Evolutionary conservation across 331 rosid species (phyloP).

Genomic region (Malus hybrid): DNA sequence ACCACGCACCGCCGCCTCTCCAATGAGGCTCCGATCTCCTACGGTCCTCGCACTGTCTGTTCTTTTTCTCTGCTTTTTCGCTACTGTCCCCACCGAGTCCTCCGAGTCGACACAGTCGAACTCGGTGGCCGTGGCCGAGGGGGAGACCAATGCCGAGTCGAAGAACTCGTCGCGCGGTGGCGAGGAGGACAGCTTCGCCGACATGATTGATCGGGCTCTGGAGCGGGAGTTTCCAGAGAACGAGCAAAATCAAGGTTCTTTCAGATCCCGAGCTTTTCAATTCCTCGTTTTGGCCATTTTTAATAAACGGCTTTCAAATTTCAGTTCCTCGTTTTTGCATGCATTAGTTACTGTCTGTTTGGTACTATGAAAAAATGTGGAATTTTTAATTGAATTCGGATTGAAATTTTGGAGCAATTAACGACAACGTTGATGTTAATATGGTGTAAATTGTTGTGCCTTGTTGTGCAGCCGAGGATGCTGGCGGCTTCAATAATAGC

Average conservation of each 20-base stretch:
- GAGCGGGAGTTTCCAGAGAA: slow-evolving; percentile 82
- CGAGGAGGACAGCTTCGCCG: slow-evolving; percentile 75
- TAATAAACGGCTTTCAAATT: background rate
- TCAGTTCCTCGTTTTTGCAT: slow-evolving; percentile 4
- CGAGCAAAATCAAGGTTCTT: slow-evolving; percentile 69
- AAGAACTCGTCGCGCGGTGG: slow-evolving; percentile 49
- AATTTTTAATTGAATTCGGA: background rate
- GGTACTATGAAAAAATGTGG: background rate
- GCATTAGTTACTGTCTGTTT: background rate
- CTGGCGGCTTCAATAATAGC: slow-evolving; percentile 84
- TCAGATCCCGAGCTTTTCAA: slow-evolving; percentile 24
- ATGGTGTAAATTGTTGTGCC: background rate
- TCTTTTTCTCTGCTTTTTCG: slow-evolving; percentile 18
- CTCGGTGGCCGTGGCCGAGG: slow-evolving; percentile 18
- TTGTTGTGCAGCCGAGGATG: slow-evolving; percentile 59
- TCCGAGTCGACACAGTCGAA: slow-evolving; percentile 27
- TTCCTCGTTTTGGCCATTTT: slow-evolving; percentile 9
- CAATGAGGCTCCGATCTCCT: slow-evolving; percentile 58
- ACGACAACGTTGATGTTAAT: background rate
- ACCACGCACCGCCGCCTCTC: slow-evolving; percentile 15
- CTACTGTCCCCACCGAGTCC: slow-evolving; percentile 9
- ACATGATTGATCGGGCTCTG: slow-evolving; percentile 90
- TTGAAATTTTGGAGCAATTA: background rate
- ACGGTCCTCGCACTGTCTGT: slow-evolving; percentile 28
- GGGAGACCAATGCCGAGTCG: slow-evolving; percentile 32